A percentile compares a stretch with the other conserved stretches of the same genome.
Evolutionary conservation across 306 rosid species (phyloP).

Genomic region (Sindora glabra): DNA sequence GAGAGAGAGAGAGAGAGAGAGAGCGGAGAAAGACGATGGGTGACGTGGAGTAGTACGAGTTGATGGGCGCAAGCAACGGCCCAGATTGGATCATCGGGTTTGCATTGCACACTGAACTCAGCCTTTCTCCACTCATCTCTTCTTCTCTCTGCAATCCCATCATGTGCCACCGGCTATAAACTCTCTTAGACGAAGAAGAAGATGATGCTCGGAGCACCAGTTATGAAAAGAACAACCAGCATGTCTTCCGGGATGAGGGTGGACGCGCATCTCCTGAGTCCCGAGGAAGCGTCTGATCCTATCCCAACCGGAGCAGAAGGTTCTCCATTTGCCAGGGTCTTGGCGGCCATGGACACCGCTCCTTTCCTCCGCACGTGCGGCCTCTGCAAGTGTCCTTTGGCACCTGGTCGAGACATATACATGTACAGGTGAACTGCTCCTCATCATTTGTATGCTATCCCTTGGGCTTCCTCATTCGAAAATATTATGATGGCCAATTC

Average conservation of each 20-base stretch:
- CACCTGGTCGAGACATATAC: slow-evolving; percentile 74
- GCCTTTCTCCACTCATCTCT: not conserved
- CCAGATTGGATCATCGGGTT: too few species aligned
- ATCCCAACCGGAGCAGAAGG: too few species aligned
- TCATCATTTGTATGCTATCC: too few species aligned
- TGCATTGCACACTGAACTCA: too few species aligned
- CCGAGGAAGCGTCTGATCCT: too few species aligned
- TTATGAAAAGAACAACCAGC: slow-evolving; percentile 62
- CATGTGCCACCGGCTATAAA: not conserved
- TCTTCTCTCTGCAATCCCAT: not conserved
- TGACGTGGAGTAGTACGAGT: slow-evolving; percentile 25
- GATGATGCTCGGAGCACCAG: slow-evolving; percentile 53
- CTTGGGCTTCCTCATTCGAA: too few species aligned
- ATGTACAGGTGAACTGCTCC: slow-evolving; percentile 97
- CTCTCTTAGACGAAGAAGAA: not conserved
- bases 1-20: too few species aligned
- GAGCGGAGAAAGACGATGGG: not conserved
- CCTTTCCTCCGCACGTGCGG: slow-evolving; percentile 64
- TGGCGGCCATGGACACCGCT: slow-evolving; percentile 21
- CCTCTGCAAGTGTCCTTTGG: slow-evolving; percentile 49
- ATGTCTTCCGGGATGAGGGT: slow-evolving; percentile 47
- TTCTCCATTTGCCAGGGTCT: too few species aligned
- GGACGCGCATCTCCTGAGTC: too few species aligned
- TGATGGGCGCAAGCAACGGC: slow-evolving; percentile 48
- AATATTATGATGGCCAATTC: not conserved